Percentiles rank a stretch among this genome's conserved stretches.
Evolutionary conservation across 305 asterid species (phyloP).

Genomic region (Solanum aculeatissimum): DNA sequence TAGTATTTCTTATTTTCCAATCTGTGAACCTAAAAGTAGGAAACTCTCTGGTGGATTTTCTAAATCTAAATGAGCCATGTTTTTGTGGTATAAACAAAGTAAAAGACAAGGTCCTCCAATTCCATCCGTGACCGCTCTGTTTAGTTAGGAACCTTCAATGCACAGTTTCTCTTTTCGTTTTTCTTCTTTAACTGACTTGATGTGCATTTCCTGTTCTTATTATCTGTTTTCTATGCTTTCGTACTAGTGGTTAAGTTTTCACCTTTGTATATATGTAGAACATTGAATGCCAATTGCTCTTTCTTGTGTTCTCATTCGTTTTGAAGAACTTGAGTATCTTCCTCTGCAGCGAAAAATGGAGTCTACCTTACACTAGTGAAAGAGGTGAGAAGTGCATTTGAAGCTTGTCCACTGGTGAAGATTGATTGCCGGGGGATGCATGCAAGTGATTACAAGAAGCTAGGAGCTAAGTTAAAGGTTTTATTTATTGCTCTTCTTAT

Average conservation of each 20-base stretch:
- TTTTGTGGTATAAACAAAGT: not conserved
- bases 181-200: not conserved
- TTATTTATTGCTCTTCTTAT: not conserved
- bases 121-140: not conserved
- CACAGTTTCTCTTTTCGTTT: not conserved
- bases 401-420: conserved; percentile 74
- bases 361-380: conserved; percentile 58
- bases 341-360: conserved; percentile 62
- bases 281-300: not conserved
- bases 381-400: conserved; percentile 85
- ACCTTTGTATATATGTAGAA: not conserved
- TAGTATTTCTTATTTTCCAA: not conserved
- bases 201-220: not conserved
- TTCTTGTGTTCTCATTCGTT: not conserved
- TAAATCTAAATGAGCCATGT: not conserved
- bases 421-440: conserved; percentile 86
- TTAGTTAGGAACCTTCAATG: not conserved
- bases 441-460: conserved; percentile 86
- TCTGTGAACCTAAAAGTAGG: not conserved
- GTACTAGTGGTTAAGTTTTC: not conserved
- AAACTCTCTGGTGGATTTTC: not conserved
- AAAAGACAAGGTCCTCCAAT: not conserved
- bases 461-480: conserved; percentile 94
- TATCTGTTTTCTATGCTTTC: not conserved
- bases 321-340: not conserved